Conservation (phyloP, 2,329 filamentous ascomycete genomes). For the Penicillium sp. region DNA sequence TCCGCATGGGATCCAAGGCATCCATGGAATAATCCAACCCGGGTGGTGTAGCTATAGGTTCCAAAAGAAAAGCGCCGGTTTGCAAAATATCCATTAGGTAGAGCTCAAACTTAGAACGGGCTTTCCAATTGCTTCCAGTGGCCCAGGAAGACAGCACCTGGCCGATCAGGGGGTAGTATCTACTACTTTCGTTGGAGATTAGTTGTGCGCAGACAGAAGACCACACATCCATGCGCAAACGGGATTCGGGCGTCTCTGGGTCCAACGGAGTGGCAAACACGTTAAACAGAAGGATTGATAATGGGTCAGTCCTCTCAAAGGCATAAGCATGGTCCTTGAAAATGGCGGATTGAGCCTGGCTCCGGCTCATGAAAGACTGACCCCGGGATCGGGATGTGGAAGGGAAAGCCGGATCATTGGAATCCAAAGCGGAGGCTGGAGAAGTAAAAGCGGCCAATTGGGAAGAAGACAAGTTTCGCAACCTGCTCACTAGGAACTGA, state of each 20-base stretch:
- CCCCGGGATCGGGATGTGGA: conserved; percentile 58
- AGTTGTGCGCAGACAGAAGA: conserved; percentile 82
- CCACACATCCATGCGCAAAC: conserved; percentile 80
- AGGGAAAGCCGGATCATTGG: conserved; percentile 79
- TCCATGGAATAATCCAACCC: conserved; percentile 71
- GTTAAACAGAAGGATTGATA: conserved; percentile 82
- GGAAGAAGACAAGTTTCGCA: conserved; percentile 71
- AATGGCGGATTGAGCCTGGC: conserved; percentile 50
- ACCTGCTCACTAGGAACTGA: conserved; percentile 80
- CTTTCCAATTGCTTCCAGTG: conserved; percentile 83
- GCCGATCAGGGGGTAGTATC: conserved; percentile 77
- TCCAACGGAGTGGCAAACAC: conserved; percentile 85
- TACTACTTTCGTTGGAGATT: conserved; percentile 73
- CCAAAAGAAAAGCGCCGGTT: conserved; percentile 86
- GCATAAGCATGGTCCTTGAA: conserved; percentile 82
- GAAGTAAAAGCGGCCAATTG: conserved; percentile 78
- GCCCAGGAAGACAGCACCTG: conserved; percentile 87
- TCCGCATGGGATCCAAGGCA: conserved; percentile 68
- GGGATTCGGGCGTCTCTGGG: conserved; percentile 78
- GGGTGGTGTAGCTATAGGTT: conserved; percentile 77
- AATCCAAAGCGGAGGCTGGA: conserved; percentile 76
- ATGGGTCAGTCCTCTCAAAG: conserved; percentile 83
- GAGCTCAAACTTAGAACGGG: conserved; percentile 84
- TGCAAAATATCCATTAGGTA: conserved; percentile 94
- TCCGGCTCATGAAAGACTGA: conserved; percentile 28